These are phyloP conservation scores for Aspergillus latus DNA, from an alignment of 2,329 filamentous ascomycete species.

Conservation along the genomic window DNA sequence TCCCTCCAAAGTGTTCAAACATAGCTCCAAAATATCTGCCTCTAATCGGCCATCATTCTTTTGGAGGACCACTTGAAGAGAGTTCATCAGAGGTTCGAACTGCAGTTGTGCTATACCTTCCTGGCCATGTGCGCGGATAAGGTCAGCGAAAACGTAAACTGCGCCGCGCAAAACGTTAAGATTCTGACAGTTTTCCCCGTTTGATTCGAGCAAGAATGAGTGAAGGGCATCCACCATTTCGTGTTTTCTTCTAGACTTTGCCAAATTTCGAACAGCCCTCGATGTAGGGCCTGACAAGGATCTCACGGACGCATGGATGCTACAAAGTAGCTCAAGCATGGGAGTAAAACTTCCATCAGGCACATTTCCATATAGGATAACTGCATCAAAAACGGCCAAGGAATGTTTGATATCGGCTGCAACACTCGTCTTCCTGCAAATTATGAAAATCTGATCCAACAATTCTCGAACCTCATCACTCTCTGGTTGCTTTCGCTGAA, in stretches of 20 bases:
- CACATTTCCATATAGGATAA: conserved; percentile 43
- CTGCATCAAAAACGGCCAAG: conserved; percentile 43
- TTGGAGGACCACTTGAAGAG: conserved; percentile 33
- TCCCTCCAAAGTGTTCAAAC: conserved; percentile 41
- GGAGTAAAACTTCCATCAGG: conserved; percentile 39
- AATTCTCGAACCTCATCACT: conserved; percentile 39
- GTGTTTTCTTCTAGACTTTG: conserved; percentile 39
- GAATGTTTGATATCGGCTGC: conserved; percentile 45
- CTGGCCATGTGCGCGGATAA: conserved; percentile 41
- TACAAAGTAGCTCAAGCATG: conserved; percentile 45
- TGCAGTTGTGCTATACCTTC: conserved; percentile 39
- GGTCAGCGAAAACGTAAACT: conserved; percentile 43
- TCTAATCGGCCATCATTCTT: conserved; percentile 42
- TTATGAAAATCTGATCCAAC: conserved; percentile 38
- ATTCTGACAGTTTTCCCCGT: conserved; percentile 37
- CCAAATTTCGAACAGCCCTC: conserved; percentile 42
- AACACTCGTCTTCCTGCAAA: conserved; percentile 44
- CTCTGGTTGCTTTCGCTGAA: conserved; percentile 41
- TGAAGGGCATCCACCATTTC: conserved; percentile 42
- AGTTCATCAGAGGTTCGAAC: conserved; percentile 39
- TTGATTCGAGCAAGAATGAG: conserved; percentile 36
- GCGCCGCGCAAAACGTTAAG: conserved; percentile 43
- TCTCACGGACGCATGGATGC: conserved; percentile 46
- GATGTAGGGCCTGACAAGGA: conserved; percentile 45
- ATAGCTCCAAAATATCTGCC: conserved; percentile 43